phyloP scores from a whole-genome alignment of 495 filamentous ascomycete genomes.

The Ramalina peruviana region DNA sequence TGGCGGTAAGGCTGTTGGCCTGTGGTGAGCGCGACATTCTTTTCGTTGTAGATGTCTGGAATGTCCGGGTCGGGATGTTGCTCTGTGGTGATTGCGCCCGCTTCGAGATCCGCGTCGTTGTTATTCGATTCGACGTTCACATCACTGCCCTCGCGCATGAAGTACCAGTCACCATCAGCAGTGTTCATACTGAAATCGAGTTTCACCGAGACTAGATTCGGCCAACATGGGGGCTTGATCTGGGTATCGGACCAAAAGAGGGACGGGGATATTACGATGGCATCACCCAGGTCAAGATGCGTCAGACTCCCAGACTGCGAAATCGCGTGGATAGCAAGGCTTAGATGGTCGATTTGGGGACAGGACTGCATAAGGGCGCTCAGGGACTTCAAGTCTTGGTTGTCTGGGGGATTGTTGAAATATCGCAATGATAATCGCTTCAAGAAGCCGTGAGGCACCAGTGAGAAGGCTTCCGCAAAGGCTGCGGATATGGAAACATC shows the following conservation, averaged over 20 bases:
- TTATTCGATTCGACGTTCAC: not conserved
- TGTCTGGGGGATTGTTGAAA: not conserved
- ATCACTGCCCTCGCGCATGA: not conserved
- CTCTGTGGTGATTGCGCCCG: not conserved
- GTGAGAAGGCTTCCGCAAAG: not conserved
- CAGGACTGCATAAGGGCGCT: not conserved
- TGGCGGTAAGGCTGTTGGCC: not conserved
- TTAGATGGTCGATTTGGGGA: not conserved
- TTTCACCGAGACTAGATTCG: not conserved
- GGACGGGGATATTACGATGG: not conserved
- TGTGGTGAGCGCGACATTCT: not conserved
- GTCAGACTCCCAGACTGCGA: not conserved
- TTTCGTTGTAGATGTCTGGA: not conserved
- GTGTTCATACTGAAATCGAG: not conserved
- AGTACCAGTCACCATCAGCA: not conserved
- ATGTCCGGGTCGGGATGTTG: not conserved
- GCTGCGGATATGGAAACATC: not conserved
- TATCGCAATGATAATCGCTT: not conserved
- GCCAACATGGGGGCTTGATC: not conserved
- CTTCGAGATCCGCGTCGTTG: not conserved
- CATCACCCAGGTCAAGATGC: not conserved
- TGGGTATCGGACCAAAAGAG: not conserved
- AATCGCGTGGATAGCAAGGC: not conserved
- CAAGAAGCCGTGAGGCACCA: not conserved
- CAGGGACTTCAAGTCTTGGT: not conserved